These are phyloP conservation scores for Aspergillus sojae DNA, from an alignment of 2,329 filamentous ascomycete genomes.

Conservation along the genomic window DNA sequence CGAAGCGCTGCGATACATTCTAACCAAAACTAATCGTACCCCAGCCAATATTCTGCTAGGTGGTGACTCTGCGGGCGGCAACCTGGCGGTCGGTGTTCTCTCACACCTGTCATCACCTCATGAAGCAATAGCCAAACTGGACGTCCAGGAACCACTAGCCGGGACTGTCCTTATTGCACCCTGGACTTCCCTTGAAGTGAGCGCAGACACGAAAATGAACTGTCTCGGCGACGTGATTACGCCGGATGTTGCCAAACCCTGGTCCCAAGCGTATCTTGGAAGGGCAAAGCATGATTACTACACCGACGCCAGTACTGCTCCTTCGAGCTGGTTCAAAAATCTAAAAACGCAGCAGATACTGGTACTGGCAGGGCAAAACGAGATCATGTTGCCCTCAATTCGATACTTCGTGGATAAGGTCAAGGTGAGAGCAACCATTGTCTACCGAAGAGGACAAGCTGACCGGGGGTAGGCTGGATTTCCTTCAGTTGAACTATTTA, in stretches of 20 bases:
- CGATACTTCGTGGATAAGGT: background rate
- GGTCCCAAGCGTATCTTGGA: background rate
- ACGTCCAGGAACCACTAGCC: background rate
- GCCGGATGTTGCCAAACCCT: background rate
- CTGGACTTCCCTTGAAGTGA: background rate
- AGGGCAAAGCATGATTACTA: background rate
- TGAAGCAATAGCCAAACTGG: background rate
- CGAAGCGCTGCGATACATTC: background rate
- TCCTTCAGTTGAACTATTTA: background rate
- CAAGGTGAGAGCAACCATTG: background rate
- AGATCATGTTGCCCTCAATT: background rate
- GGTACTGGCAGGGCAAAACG: slow-evolving; percentile 1
- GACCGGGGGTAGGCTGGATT: background rate
- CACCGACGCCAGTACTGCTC: background rate
- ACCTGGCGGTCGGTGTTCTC: background rate
- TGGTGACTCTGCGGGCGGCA: background rate
- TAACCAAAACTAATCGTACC: background rate
- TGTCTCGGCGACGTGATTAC: background rate
- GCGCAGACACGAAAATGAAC: background rate
- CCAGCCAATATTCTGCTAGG: background rate
- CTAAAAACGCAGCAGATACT: background rate
- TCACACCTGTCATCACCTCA: background rate
- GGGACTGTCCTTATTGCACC: background rate
- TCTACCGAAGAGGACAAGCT: background rate
- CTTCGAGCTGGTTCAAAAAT: background rate